phyloP scores from a whole-genome alignment of 2,329 filamentous ascomycete species.

The Phaeosphaeria sp. region DNA sequence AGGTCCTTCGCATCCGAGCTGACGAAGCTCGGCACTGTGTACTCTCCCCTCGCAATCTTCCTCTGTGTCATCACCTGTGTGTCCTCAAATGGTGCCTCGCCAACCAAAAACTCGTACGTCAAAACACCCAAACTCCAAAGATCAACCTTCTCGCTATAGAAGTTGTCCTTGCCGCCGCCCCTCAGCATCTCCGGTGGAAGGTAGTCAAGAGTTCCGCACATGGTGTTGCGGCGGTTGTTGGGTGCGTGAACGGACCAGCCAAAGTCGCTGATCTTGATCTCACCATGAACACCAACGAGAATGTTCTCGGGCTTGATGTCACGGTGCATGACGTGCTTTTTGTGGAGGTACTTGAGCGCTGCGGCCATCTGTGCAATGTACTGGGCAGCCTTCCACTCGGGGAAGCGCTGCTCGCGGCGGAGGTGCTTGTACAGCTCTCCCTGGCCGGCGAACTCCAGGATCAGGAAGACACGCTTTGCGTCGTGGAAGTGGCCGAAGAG shows the following conservation, averaged over 20 bases:
- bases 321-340: constrained; percentile 96
- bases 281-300: constrained; percentile 91
- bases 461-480: constrained; percentile 84
- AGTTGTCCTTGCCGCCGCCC: constrained; percentile 80
- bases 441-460: constrained; percentile 84
- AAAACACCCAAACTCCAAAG: constrained; percentile 94
- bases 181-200: constrained; percentile 97
- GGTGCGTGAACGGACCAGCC: constrained; percentile 98
- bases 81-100: constrained; percentile 96
- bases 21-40: constrained; percentile 89
- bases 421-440: constrained; percentile 90
- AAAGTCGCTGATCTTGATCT: constrained; percentile 98
- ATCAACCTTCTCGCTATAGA: constrained; percentile 94
- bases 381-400: constrained; percentile 84
- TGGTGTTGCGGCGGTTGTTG: constrained; percentile 89
- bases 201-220: constrained; percentile 98
- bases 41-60: constrained; percentile 86
- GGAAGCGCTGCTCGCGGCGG: constrained; percentile 77
- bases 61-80: constrained; percentile 92
- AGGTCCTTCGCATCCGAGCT: constrained; percentile 89
- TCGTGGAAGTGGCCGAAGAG: constrained; percentile 90
- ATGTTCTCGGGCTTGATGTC: constrained; percentile 99
- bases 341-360: constrained; percentile 87
- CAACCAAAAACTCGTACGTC: constrained; percentile 95
- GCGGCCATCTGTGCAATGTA: constrained; percentile 92